phyloP scores from a whole-genome alignment of 495 filamentous ascomycete genomes.

The Xylaria intraflava region DNA sequence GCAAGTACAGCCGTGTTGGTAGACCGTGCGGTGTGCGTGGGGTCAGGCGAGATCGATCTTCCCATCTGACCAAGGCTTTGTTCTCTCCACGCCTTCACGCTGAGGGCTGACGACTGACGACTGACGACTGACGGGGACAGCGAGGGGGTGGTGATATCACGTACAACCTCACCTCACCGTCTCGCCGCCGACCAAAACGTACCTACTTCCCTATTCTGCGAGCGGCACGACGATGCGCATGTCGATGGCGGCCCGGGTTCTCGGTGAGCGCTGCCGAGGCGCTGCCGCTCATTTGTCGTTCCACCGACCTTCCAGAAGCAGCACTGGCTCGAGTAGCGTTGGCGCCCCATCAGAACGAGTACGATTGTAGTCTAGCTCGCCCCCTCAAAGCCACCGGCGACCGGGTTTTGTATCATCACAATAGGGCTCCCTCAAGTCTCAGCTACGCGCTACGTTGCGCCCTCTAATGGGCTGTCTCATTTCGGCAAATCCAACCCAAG shows the following conservation, averaged over 20 bases:
- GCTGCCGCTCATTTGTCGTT: conserved; percentile 23
- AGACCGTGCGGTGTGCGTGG: conserved; percentile 5
- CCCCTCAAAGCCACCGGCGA: conserved; percentile 18
- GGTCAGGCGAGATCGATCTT: conserved; percentile 8
- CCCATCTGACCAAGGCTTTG: conserved; percentile 4
- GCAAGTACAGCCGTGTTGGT: conserved; percentile 7
- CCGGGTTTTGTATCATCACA: too few relatives aligned
- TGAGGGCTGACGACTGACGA: conserved; percentile 11
- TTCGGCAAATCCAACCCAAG: conserved; percentile 15
- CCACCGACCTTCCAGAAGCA: conserved; percentile 32
- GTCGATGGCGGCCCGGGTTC: conserved; percentile 23
- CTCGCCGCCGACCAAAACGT: too few relatives aligned
- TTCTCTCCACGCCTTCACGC: not conserved
- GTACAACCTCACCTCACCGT: not conserved
- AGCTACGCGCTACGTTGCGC: conserved; percentile 15
- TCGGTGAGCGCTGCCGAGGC: conserved; percentile 29
- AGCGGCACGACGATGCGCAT: not conserved
- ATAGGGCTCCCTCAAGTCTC: too few relatives aligned
- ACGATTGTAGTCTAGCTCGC: conserved; percentile 17
- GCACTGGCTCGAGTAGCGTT: conserved; percentile 18
- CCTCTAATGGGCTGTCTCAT: conserved; percentile 13
- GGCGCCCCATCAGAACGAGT: conserved; percentile 19
- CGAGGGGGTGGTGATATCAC: not conserved
- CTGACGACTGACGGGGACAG: too few relatives aligned
- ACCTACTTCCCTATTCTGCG: not conserved